Evolutionary conservation across 495 filamentous ascomycete genomes (phyloP), one percentile per base, ranked within the genome.

Genomic region (Endocarpon pusillum): DNA sequence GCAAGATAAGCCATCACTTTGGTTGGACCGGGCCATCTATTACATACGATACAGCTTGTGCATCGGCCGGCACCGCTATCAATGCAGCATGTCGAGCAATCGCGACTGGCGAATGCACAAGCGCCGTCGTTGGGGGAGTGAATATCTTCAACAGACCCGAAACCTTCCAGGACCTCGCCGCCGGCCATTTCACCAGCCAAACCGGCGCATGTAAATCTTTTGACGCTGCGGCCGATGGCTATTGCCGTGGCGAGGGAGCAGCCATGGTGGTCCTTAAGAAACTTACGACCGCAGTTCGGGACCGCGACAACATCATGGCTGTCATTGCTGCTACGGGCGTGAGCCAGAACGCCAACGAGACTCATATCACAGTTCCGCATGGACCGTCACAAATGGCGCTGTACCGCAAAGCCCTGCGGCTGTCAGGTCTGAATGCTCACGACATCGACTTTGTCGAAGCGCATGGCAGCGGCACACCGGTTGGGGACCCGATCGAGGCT

Each of bases 201-300:
- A 54, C 47, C 0, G 54, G 56, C 0, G 9, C 34, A 0, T 81
- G 75, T 43, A 75, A 76, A 21, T 60, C 76, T 0, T 81, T 78
- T 38, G 73, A 78, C 43, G 59, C 65, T 32, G 54, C 54, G 18
- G 74, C 74, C 5, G 66, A 76, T 42, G 77, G 77, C 0, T 82
- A 81, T 47, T 78, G 72, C 45, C 64, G 77, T 30, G 69, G 62
- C 2, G 77, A 82, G 34, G 67, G 61, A 15, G 66, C 60, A 14
- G 77, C 66, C 0, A 61, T 70, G 4, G 59, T 82, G 12, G 51
- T 78, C 5, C 52, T 81, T n/a, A 78, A 78, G 52, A 55, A 59
- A 1, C 56, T 79, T 0, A 55, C 65, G 4, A 61, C 67, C 44
- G 77, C 76, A 0, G 28, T 73, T 19, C 53, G 53, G 0, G 64